Conservation (phyloP, 2,329 filamentous ascomycete genomes). For the Fusarium temperatum region DNA sequence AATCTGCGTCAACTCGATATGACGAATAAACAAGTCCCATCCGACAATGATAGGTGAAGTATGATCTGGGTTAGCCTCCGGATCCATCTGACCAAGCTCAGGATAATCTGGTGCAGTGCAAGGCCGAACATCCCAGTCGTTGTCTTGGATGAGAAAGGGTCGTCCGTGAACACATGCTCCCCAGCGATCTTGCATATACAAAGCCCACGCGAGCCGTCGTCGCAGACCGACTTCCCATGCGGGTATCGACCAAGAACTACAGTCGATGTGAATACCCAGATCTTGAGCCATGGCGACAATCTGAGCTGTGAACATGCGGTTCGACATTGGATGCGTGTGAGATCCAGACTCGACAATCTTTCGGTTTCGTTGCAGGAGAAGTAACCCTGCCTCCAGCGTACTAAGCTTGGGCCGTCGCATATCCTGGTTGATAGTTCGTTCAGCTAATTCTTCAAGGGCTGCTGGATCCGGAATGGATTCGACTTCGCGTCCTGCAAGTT, state of each 20-base stretch:
- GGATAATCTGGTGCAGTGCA: constrained; percentile 51
- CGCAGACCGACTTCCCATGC: constrained; percentile 70
- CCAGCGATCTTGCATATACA: constrained; percentile 74
- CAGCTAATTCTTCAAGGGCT: constrained; percentile 51
- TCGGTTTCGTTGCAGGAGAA: constrained; percentile 60
- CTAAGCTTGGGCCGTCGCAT: constrained; percentile 64
- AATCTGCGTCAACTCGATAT: constrained; percentile 60
- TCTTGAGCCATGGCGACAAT: constrained; percentile 67
- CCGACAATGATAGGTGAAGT: constrained; percentile 56
- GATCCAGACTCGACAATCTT: constrained; percentile 47
- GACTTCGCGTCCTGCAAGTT: constrained; percentile 50
- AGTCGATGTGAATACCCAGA: constrained; percentile 69
- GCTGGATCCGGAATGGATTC: constrained; percentile 45
- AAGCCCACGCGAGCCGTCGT: constrained; percentile 69
- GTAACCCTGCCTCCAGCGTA: constrained; percentile 63
- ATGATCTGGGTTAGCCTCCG: constrained; percentile 48
- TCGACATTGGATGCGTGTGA: constrained; percentile 40
- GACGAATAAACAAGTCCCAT: constrained; percentile 58
- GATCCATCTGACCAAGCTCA: constrained; percentile 48
- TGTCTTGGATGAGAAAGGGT: constrained; percentile 61
- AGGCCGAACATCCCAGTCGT: constrained; percentile 63
- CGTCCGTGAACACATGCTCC: constrained; percentile 65
- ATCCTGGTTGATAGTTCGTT: constrained; percentile 56
- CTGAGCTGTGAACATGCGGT: constrained; percentile 61
- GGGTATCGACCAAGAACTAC: constrained; percentile 69